Evolutionary conservation across 2,329 filamentous ascomycete genomes (phyloP).

Genomic region (Ophiocordyceps robertsii): DNA sequence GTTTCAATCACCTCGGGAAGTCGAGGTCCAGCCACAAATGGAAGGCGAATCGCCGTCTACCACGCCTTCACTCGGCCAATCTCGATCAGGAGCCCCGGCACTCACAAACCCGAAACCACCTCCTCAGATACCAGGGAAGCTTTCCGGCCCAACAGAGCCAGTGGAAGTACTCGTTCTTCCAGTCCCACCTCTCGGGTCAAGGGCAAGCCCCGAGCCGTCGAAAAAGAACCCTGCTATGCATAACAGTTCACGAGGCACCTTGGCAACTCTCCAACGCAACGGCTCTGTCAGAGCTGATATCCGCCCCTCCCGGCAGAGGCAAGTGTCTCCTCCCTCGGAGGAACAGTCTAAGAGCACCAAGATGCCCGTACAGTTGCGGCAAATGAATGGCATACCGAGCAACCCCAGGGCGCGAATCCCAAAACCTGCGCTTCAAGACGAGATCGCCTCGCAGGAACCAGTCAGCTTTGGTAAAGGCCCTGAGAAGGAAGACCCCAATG

Average conservation of each 20-base stretch:
- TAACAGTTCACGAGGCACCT: constrained; percentile 3
- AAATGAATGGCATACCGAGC: constrained; percentile 31
- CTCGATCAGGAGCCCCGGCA: neutral
- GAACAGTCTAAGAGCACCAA: constrained; percentile 11
- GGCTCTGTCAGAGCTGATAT: constrained; percentile 16
- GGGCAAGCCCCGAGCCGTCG: neutral
- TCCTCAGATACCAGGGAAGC: neutral
- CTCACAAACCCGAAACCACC: constrained; percentile 1
- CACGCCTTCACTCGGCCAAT: neutral
- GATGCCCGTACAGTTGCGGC: constrained; percentile 27
- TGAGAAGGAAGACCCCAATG: constrained; percentile 36
- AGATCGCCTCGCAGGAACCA: constrained; percentile 23
- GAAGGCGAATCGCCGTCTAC: too few species aligned
- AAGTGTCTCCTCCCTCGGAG: constrained; percentile 7
- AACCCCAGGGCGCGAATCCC: constrained; percentile 29
- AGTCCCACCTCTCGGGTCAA: constrained; percentile 2
- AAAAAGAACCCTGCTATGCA: neutral
- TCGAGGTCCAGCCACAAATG: too few species aligned
- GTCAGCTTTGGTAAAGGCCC: constrained; percentile 44
- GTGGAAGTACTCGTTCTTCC: constrained; percentile 5
- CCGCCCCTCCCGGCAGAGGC: constrained; percentile 16
- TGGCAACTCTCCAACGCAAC: constrained; percentile 15
- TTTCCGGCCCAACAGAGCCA: constrained; percentile 1
- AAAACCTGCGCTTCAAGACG: constrained; percentile 14
- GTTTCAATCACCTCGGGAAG: too few species aligned